Evolutionary conservation across 225 moss, liverwort and hornwort genomes (phyloP), one percentile per base, ranked within the genome.

Genomic region (Straminergon stramineum): DNA sequence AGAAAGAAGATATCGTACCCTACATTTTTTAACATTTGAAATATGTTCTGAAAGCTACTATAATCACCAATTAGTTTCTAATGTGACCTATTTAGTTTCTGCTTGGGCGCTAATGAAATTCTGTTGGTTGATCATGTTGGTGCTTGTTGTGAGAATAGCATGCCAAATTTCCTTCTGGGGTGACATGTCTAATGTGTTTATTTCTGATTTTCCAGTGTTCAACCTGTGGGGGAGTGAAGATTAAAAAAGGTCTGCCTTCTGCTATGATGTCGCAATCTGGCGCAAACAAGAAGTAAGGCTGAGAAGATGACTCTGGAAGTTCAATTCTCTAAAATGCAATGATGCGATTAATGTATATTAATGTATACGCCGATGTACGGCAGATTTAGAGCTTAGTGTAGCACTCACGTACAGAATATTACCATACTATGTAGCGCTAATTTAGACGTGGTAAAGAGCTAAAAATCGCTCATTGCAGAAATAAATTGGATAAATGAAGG

Each of bases 171-270:
- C 60, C 27, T 56, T 75, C 31, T 27, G n/a, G 32, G 84, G 58
- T 60, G 80, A 61, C 39, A 45, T 79, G 58, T 32, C 83, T 89
- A 19, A 87, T 89, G 78, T 60, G 76, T 53, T 73, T 48, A 11
- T 70, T 69, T n/a, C 31, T 84, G 51, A 28, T 79, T 31, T 90
- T 94, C 61, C 91, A 98, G 98, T 98, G 98, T 92, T 87, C 96
- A 74, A 94, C 91, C 7, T 98, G 98, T 82, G 96, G 94, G 63
- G 98, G 98, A 84, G 86, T 88, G 83, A 96, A 95, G 80, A 81
- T 90, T 51, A 98, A 92, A 89, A 97, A 95, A 88, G 98, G 96
- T 75, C 63, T 88, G 19, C 96, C 96, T 64, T 89, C 94, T 45
- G 69, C 81, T 86, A 27, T 91, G 83, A 69, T 37, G 48, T 13